These are phyloP conservation scores for Leccinum fuscescens DNA, from an alignment of 1,284 basidiomycete species.

Conservation along the genomic window DNA sequence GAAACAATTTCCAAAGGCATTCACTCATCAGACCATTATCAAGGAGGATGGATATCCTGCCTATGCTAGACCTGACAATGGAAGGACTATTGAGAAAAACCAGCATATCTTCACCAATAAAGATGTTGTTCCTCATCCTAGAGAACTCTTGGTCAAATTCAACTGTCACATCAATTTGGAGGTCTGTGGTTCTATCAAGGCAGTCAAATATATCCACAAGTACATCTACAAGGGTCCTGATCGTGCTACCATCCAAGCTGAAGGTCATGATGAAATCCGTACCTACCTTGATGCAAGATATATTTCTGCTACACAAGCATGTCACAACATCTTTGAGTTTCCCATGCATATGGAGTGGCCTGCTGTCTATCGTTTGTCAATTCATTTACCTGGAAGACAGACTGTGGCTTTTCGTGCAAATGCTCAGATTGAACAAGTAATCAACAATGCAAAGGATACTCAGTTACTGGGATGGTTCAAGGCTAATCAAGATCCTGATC, in stretches of 20 bases:
- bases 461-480: constrained; percentile 38
- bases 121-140: too few species aligned
- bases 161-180: too few species aligned
- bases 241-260: constrained; percentile 18
- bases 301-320: constrained; percentile 8
- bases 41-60: too few species aligned
- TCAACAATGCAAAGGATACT: constrained; percentile 6
- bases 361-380: constrained; percentile 11
- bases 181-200: too few species aligned
- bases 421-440: constrained; percentile 10
- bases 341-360: constrained; percentile 19
- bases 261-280: neutral
- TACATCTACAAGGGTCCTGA: constrained; percentile 42
- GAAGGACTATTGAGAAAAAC: too few species aligned
- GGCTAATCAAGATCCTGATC: constrained; percentile 33
- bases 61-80: too few species aligned
- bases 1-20: too few species aligned
- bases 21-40: too few species aligned
- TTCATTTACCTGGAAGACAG: constrained; percentile 31
- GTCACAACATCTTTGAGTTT: constrained; percentile 22
- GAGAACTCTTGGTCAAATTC: too few species aligned
- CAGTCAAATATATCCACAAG: too few species aligned
- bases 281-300: neutral
- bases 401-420: constrained; percentile 35
- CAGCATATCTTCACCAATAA: too few species aligned